phyloP scores from a whole-genome alignment of 768 basidiomycete genomes.

The Mycena venus region DNA sequence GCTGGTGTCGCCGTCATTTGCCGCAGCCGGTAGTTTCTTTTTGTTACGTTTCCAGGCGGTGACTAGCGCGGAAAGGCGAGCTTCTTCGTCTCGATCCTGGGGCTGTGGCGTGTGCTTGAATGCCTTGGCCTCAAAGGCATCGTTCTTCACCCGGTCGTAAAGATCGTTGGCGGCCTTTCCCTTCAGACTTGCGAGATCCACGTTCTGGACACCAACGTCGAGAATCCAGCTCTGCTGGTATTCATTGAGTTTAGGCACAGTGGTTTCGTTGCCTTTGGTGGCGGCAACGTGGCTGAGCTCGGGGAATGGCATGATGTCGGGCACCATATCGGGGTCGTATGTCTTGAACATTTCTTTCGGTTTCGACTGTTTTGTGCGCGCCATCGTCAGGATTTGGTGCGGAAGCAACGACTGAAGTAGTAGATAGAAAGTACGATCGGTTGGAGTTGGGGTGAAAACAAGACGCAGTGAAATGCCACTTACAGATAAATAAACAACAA shows the following conservation, averaged over 20 bases:
- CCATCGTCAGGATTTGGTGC: neutral
- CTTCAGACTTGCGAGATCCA: neutral
- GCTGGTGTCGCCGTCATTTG: neutral
- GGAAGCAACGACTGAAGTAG: neutral
- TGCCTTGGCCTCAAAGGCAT: slow-evolving; percentile 18
- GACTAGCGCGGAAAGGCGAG: neutral
- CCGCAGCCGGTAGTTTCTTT: neutral
- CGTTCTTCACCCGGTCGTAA: slow-evolving; percentile 4
- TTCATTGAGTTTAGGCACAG: slow-evolving; percentile 12
- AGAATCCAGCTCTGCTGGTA: slow-evolving; percentile 22
- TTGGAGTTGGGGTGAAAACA: neutral
- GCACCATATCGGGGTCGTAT: neutral
- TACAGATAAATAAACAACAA: neutral
- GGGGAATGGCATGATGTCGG: slow-evolving; percentile 23
- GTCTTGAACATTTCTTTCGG: slow-evolving; percentile 20
- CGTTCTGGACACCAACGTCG: slow-evolving; percentile 5
- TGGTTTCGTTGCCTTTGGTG: neutral
- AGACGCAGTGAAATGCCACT: neutral
- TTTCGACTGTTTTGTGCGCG: neutral
- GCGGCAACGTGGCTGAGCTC: neutral
- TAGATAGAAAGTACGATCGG: no score
- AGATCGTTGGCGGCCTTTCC: neutral
- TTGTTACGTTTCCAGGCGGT: slow-evolving; percentile 10
- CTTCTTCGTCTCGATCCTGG: neutral
- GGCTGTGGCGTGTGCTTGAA: slow-evolving; percentile 14